A percentile compares a stretch with the other conserved stretches of the same genome.
phyloP scores from a whole-genome alignment of 306 rosid species.

The Canavalia ensiformis region DNA sequence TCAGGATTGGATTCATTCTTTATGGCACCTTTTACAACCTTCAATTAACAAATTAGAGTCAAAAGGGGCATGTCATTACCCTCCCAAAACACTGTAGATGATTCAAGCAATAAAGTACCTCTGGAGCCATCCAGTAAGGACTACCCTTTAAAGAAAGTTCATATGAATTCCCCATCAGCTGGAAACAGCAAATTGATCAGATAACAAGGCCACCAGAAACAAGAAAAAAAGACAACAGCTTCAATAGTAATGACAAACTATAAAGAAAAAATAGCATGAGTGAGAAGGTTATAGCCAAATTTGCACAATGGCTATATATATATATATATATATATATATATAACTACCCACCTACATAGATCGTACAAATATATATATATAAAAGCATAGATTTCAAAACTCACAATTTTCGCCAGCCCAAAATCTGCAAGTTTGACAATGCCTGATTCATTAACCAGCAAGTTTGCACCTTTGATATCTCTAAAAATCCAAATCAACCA shows the following conservation, averaged over 20 bases:
- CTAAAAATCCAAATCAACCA: slow-evolving; percentile 46
- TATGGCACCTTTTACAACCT: slow-evolving; percentile 73
- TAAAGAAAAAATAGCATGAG: slow-evolving; percentile 1
- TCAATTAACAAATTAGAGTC: slow-evolving; percentile 36
- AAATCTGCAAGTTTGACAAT: slow-evolving; percentile 86
- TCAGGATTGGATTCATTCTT: slow-evolving; percentile 59
- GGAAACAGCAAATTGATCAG: slow-evolving; percentile 43
- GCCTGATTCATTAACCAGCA: slow-evolving; percentile 72
- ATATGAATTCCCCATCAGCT: slow-evolving; percentile 71
- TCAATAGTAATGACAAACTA: slow-evolving; percentile 4
- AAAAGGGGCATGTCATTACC: slow-evolving; percentile 13
- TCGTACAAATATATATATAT: neutral
- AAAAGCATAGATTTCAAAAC: slow-evolving; percentile 41
- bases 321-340: neutral
- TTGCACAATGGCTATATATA: neutral
- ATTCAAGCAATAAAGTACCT: slow-evolving; percentile 56
- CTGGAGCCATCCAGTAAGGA: slow-evolving; percentile 96
- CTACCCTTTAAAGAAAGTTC: slow-evolving; percentile 84
- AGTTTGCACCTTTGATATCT: slow-evolving; percentile 86
- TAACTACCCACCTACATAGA: neutral
- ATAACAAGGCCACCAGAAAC: slow-evolving; percentile 15
- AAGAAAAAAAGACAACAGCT: neutral
- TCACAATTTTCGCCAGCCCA: slow-evolving; percentile 78
- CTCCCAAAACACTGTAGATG: slow-evolving; percentile 5
- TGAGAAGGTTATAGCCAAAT: slow-evolving; percentile 8